A percentile compares a stretch with the other conserved stretches of the same genome.
Conservation (phyloP, 169 alveolate species). For the Fabrea salina region DNA sequence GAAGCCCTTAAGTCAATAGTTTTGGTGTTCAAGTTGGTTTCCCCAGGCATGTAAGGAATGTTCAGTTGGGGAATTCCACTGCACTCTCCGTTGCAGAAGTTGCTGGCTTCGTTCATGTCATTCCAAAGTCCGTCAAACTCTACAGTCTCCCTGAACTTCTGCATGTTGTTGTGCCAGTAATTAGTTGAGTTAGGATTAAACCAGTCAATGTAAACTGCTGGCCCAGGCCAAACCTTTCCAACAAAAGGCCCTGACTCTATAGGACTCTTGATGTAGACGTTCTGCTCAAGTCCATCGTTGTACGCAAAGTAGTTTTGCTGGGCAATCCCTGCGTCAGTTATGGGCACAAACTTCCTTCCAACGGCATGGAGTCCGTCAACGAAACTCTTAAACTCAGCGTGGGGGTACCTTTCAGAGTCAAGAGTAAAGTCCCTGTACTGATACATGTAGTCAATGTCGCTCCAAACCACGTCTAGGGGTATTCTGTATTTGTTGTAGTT, state of each 20-base stretch:
- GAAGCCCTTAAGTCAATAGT: not conserved
- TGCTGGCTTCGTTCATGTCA: conserved; percentile 77
- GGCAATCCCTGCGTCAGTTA: conserved; percentile 82
- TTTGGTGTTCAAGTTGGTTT: not conserved
- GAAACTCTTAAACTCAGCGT: conserved; percentile 26
- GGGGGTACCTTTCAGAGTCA: conserved; percentile 33
- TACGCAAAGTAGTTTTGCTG: conserved; percentile 42
- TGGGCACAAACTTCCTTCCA: conserved; percentile 64
- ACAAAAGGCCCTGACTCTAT: conserved; percentile 49
- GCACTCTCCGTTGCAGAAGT: conserved; percentile 60
- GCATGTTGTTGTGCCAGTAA: conserved; percentile 51
- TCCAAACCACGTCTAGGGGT: conserved; percentile 85
- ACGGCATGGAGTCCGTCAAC: conserved; percentile 48
- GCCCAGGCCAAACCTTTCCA: conserved; percentile 85
- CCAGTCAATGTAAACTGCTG: conserved; percentile 75
- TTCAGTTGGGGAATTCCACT: not conserved
- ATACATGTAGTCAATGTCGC: conserved; percentile 85
- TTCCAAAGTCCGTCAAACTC: conserved; percentile 65
- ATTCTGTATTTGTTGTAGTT: conserved; percentile 46
- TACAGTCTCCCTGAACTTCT: conserved; percentile 32
- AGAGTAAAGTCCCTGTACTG: conserved; percentile 67
- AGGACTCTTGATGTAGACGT: conserved; percentile 51
- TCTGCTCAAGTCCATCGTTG: conserved; percentile 47
- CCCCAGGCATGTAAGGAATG: conserved; percentile 23
- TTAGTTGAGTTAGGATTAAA: conserved; percentile 48